Conservation (phyloP, 2,329 filamentous ascomycete species). For the Lizonia empirigonia region DNA sequence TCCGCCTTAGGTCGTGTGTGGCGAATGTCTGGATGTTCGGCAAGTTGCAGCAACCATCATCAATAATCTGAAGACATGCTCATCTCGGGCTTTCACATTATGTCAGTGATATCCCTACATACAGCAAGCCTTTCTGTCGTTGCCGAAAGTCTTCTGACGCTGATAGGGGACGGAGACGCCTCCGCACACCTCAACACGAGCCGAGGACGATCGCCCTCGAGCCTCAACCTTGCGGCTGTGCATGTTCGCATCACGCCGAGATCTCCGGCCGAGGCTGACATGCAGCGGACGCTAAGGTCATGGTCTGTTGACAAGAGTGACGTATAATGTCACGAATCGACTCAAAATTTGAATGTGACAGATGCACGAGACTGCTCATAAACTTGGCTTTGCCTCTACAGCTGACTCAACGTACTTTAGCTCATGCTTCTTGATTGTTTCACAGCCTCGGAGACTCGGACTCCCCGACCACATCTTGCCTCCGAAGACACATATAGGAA, state of each 20-base stretch:
- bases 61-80: neutral
- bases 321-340: conserved; percentile 26
- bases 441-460: neutral
- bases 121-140: neutral
- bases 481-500: conserved; percentile 3
- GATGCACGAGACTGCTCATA: conserved; percentile 33
- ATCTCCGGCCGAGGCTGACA: conserved; percentile 28
- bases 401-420: conserved; percentile 5
- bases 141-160: neutral
- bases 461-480: conserved; percentile 3
- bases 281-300: conserved; percentile 24
- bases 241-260: conserved; percentile 32
- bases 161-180: neutral
- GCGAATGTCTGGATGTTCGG: conserved; percentile 11
- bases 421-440: conserved; percentile 13
- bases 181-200: neutral
- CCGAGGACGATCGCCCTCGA: conserved; percentile 4
- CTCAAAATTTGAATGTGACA: conserved; percentile 26
- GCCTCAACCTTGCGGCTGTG: conserved; percentile 16
- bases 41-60: conserved; percentile 5
- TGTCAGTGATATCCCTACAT: neutral
- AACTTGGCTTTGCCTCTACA: conserved; percentile 23
- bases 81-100: neutral
- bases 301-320: conserved; percentile 33
- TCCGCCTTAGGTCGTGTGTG: conserved; percentile 9